phyloP scores from a whole-genome alignment of 345 rosid species.

The Brassica cretica region DNA sequence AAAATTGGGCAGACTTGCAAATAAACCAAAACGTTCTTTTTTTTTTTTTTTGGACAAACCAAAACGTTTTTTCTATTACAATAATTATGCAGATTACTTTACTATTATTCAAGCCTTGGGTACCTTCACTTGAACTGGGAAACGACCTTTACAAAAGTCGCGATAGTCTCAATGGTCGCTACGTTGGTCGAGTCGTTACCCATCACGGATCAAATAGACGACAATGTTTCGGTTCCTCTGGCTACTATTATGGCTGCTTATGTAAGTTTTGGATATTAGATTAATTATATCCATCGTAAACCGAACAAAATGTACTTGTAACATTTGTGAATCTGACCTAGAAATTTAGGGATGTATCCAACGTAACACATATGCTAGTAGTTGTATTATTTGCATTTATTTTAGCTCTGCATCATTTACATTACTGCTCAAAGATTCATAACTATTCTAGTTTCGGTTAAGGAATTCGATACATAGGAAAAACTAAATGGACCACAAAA shows the following conservation, averaged over 20 bases:
- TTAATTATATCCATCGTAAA: slow-evolving; percentile 3
- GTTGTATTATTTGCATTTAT: slow-evolving; percentile 10
- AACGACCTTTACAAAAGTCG: slow-evolving; percentile 49
- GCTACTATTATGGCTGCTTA: slow-evolving; percentile 63
- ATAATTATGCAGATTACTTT: slow-evolving; percentile 55
- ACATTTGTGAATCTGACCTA: neutral
- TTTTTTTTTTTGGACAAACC: neutral
- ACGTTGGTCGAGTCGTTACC: slow-evolving; percentile 80
- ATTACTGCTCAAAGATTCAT: slow-evolving; percentile 7
- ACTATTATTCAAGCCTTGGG: slow-evolving; percentile 71
- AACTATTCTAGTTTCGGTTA: neutral
- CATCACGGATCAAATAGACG: slow-evolving; percentile 55
- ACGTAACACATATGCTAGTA: neutral
- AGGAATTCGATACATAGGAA: neutral
- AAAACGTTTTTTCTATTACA: neutral
- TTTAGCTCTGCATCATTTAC: neutral
- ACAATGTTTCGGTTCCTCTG: slow-evolving; percentile 79
- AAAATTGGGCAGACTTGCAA: neutral
- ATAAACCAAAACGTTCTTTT: neutral
- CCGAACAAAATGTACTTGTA: neutral
- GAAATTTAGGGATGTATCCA: neutral
- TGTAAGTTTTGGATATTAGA: slow-evolving; percentile 50
- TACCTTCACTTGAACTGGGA: slow-evolving; percentile 63
- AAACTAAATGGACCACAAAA: neutral
- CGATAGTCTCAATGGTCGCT: slow-evolving; percentile 65